These are phyloP conservation scores for Prunus davidiana DNA, from an alignment of 306 rosid species.

Conservation along the genomic window DNA sequence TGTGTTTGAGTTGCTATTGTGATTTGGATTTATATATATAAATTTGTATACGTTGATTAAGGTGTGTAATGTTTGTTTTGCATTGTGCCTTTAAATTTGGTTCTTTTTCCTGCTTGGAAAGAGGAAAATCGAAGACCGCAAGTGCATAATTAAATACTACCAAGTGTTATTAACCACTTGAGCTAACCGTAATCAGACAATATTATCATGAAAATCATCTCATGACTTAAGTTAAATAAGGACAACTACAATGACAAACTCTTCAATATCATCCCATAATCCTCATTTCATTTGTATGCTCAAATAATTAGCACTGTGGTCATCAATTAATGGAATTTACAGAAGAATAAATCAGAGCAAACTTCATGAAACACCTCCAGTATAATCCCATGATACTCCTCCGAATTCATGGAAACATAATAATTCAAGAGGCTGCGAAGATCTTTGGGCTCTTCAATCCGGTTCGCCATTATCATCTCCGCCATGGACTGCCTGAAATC, in stretches of 20 bases:
- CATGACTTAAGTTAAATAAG: no score
- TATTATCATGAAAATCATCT: no score
- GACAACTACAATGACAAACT: no score
- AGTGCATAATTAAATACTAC: no score
- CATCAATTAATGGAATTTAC: conserved; percentile 44
- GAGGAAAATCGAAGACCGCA: no score
- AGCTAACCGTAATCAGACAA: no score
- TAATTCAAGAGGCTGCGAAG: conserved; percentile 81
- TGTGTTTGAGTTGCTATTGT: not conserved
- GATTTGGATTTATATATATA: no score
- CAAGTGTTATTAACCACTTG: no score
- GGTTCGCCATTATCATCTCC: conserved; percentile 74
- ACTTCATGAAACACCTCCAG: conserved; percentile 76
- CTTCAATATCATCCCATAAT: not conserved
- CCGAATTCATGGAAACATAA: conserved; percentile 74
- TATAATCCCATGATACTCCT: conserved; percentile 52
- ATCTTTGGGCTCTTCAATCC: conserved; percentile 63
- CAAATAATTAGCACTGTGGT: not conserved
- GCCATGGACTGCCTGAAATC: conserved; percentile 81
- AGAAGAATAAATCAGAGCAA: conserved; percentile 61
- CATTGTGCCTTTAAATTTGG: not conserved
- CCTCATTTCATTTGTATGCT: not conserved
- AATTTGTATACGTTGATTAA: no score
- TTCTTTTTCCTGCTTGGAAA: no score
- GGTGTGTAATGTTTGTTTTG: not conserved